Base-by-base conservation (phyloP, 2,329 filamentous ascomycete genomes). In the Penicillium sp. region DNA sequence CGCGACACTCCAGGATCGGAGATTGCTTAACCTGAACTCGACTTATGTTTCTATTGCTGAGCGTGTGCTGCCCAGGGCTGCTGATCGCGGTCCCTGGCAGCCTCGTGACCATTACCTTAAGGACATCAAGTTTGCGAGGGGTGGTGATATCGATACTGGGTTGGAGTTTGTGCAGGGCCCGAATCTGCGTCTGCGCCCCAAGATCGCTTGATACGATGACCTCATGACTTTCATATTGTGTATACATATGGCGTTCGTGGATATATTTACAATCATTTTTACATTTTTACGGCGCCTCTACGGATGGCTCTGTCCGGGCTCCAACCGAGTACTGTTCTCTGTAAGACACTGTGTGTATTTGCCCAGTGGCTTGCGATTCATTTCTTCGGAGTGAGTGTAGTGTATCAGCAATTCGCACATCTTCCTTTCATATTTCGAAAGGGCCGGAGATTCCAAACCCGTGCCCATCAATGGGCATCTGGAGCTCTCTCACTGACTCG, bases 21-120 rank as follows among this genome's bases (percentile, higher is more conserved):
- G 65, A 0, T 43, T 76, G 34, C 53, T 77, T 40, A 74, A 73
- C 31, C 63, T 78, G 18, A 72, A 60, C 40, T 75, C 72, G n/a
- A 77, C 73, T 8, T 78, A 78, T 55, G 59, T 78, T 42, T 65
- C 64, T n/a, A 60, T 61, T 13, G 74, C 74, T 5, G 62, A 67
- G 52, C 60, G 64, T 31, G 39, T 57, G 1, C 54, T 78, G 18
- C 76, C 76, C 16, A 73, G 69, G 58, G 69, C 71, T 8, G 76
- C 67, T 7, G 67, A 76, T 49, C 66, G 67, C 44, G 71, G 68
- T 5, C 76, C 75, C 1, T 78, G 76, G 76, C 46, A 68, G 48
- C 68, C 74, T 7, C 62, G 75, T 43, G 68, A 67, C 36, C 70
- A 72, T 42, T 78, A 77, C 51, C 45, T 70, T 5, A 65, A 67